phyloP scores from a whole-genome alignment of 345 rosid genomes.

The Schrenkiella parvula region DNA sequence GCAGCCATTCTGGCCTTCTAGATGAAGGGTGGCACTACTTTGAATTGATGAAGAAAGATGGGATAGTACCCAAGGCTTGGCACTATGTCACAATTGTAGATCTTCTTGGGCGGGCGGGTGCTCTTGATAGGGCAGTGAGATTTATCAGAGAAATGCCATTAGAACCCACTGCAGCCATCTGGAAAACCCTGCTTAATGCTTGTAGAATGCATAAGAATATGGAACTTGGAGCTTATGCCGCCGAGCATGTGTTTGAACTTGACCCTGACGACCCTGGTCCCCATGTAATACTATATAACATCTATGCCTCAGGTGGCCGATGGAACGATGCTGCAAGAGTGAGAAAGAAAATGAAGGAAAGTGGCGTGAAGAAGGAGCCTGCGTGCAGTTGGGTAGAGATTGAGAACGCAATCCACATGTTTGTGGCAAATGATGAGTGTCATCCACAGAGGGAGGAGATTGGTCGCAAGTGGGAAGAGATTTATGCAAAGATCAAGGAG shows the following conservation, averaged over 20 bases:
- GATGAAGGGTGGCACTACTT: slow-evolving; percentile 50
- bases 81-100: slow-evolving; percentile 57
- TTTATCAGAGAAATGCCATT: slow-evolving; percentile 57
- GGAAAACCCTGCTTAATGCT: slow-evolving; percentile 64
- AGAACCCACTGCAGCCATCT: slow-evolving; percentile 50
- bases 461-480: slow-evolving; percentile 45
- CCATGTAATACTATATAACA: slow-evolving; percentile 51
- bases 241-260: slow-evolving; percentile 48
- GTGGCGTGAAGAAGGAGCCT: slow-evolving; percentile 56
- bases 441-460: slow-evolving; percentile 58
- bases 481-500: slow-evolving; percentile 49
- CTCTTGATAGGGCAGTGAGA: slow-evolving; percentile 40
- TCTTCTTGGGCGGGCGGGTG: slow-evolving; percentile 68
- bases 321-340: slow-evolving; percentile 57
- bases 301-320: slow-evolving; percentile 58
- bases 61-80: slow-evolving; percentile 38
- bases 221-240: slow-evolving; percentile 58
- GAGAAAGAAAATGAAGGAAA: slow-evolving; percentile 53
- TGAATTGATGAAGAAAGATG: slow-evolving; percentile 45
- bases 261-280: slow-evolving; percentile 57
- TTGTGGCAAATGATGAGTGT: slow-evolving; percentile 59
- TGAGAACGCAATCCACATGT: slow-evolving; percentile 46
- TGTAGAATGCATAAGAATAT: slow-evolving; percentile 65
- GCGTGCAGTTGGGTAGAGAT: slow-evolving; percentile 73
- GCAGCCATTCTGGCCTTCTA: slow-evolving; percentile 63